Percentiles rank a stretch among this genome's conserved stretches.
These are phyloP conservation scores for Jatropha curcas DNA, from an alignment of 345 rosid genomes.

Conservation along the genomic window DNA sequence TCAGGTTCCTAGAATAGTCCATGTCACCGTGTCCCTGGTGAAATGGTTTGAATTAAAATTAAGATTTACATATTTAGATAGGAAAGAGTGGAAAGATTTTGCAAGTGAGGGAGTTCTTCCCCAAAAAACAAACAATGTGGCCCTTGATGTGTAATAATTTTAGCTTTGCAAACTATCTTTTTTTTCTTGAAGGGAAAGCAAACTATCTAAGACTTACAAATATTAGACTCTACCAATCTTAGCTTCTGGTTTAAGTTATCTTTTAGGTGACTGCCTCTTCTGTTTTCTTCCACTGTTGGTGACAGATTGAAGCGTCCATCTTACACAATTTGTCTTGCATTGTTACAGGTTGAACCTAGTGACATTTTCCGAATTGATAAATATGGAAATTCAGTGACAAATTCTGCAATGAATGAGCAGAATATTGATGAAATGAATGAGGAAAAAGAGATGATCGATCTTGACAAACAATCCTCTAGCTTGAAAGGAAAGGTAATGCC, in stretches of 20 bases:
- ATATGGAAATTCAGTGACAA: slow-evolving; percentile 47
- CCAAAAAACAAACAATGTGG: not conserved
- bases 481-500: slow-evolving; percentile 54
- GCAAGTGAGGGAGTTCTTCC: not conserved
- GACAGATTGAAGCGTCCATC: slow-evolving; percentile 1
- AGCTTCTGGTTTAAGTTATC: not conserved
- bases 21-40: not conserved
- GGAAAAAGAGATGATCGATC: slow-evolving; percentile 41
- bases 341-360: slow-evolving; percentile 72
- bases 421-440: slow-evolving; percentile 44
- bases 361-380: slow-evolving; percentile 67
- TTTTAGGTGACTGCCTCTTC: not conserved
- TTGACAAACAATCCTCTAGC: slow-evolving; percentile 38
- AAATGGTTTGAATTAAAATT: not conserved
- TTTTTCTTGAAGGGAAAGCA: too few relatives aligned
- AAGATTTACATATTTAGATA: not conserved
- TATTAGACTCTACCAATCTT: not conserved
- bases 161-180: not conserved
- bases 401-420: slow-evolving; percentile 40
- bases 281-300: not conserved
- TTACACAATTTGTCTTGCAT: slow-evolving; percentile 19
- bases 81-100: not conserved
- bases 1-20: not conserved
- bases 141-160: not conserved
- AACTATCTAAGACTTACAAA: not conserved